These are phyloP conservation scores for Aspergillus nidulans DNA, from an alignment of 495 filamentous ascomycete species.

Conservation along the genomic window DNA sequence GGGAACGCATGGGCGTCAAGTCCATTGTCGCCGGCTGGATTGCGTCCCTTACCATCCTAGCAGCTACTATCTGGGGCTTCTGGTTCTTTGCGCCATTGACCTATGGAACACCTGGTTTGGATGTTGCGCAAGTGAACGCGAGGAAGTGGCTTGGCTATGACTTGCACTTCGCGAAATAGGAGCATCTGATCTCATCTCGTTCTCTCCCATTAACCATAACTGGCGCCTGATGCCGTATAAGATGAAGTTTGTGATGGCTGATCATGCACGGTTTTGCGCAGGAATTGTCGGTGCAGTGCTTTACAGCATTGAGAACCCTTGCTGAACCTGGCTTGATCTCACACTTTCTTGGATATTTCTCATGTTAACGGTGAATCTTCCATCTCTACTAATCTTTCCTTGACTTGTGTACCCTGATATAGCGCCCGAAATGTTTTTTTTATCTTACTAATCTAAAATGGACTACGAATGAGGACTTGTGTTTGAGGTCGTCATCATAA, in stretches of 20 bases:
- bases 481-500: neutral
- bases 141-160: constrained; percentile 97
- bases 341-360: neutral
- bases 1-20: constrained; percentile 75
- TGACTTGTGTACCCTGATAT: constrained; percentile 1
- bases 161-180: constrained; percentile 96
- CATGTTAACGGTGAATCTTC: neutral
- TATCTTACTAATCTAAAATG: constrained; percentile 6
- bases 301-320: neutral
- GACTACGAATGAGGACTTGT: neutral
- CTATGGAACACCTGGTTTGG: constrained; percentile 91
- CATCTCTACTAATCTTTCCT: neutral
- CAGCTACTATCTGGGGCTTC: constrained; percentile 70
- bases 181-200: neutral
- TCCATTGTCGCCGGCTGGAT: constrained; percentile 75
- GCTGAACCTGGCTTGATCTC: neutral
- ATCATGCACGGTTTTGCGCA: neutral
- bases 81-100: constrained; percentile 92
- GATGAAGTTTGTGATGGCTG: neutral
- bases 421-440: neutral
- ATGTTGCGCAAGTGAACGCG: constrained; percentile 70
- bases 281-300: neutral
- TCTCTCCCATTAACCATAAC: neutral
- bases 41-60: constrained; percentile 65
- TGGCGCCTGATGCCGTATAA: neutral